Evolutionary conservation across 1,284 basidiomycete genomes (phyloP), one percentile per base, ranked within the genome.

Genomic region (Xerocomus minutiporus): DNA sequence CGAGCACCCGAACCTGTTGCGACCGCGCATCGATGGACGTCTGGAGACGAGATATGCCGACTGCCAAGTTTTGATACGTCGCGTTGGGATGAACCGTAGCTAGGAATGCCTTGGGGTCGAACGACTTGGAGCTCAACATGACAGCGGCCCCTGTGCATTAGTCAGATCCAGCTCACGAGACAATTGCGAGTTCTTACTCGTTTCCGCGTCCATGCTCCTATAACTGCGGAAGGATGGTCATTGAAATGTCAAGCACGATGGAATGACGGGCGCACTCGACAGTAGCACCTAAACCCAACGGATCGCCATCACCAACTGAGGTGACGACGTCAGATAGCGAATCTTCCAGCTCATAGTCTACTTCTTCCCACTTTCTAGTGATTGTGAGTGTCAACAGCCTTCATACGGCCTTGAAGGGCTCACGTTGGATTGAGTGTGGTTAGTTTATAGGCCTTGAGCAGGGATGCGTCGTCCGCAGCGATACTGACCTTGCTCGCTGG

Each of bases 41-140:
- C 55, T 84, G 82, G 6, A 95, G 77, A 55, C 85, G 80, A 0
- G 77, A 67, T 34, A 93, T 88, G 1, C 93, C 94, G 9, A 77
- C 74, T 7, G 84, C 79, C 34, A 97, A 80, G 64, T 98, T 94
- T 70, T 94, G 88, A 63, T 94, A 98, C 0, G 93, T 93, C 9
- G 96, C 97, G 65, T 97, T 93, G 2, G 97, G 97, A 65, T 99
- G 94, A 13, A 96, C 85, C 3, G 84, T 84, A 7, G 92, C 91
- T 28, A 99, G 79, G 69, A 97, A 99, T 0, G 83, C 80, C 67
- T 97, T 98, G 13, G 97, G 91, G 66, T 98, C 93, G 73, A 99
- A 99, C 1, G 91, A 83, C 71, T 99, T 99, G 46, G 93, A 96
- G 2, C 87, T 85, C 8, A 95, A 82, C 40, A 91, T 76, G 53